phyloP scores from a whole-genome alignment of 1,284 basidiomycete genomes.

The Chalciporus sp. region DNA sequence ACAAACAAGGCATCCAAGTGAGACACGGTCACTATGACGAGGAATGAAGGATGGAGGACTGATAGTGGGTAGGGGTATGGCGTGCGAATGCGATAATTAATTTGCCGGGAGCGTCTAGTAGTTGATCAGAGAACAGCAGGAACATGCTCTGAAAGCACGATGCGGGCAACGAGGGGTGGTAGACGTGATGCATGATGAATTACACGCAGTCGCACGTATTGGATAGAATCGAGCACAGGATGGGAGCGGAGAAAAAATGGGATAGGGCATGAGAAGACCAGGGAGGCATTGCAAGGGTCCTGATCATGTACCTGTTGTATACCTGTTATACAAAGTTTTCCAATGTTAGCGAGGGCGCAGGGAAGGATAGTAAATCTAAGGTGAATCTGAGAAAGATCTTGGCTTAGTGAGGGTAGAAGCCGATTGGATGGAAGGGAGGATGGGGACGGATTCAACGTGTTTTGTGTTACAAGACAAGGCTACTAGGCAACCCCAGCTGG shows the following conservation, averaged over 20 bases:
- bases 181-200: constrained; percentile 8
- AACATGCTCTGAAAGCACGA: constrained; percentile 22
- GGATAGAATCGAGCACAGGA: constrained; percentile 19
- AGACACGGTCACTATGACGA: constrained; percentile 26
- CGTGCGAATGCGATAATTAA: constrained; percentile 10
- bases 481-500: constrained; percentile 4
- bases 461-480: constrained; percentile 14
- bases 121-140: constrained; percentile 8
- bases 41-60: constrained; percentile 6
- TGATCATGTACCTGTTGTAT: neutral
- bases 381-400: constrained; percentile 26
- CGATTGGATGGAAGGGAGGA: constrained; percentile 10
- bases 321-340: neutral
- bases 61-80: constrained; percentile 3
- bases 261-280: no score
- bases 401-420: neutral
- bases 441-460: constrained; percentile 31
- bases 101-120: constrained; percentile 5
- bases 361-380: neutral
- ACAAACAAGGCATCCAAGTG: neutral
- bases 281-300: neutral
- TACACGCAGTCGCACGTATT: constrained; percentile 26
- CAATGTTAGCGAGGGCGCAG: neutral
- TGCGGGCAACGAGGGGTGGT: constrained; percentile 30
- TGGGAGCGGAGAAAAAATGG: constrained; percentile 7